phyloP scores from a whole-genome alignment of 495 filamentous ascomycete genomes.

The Cercophora newfieldiana region DNA sequence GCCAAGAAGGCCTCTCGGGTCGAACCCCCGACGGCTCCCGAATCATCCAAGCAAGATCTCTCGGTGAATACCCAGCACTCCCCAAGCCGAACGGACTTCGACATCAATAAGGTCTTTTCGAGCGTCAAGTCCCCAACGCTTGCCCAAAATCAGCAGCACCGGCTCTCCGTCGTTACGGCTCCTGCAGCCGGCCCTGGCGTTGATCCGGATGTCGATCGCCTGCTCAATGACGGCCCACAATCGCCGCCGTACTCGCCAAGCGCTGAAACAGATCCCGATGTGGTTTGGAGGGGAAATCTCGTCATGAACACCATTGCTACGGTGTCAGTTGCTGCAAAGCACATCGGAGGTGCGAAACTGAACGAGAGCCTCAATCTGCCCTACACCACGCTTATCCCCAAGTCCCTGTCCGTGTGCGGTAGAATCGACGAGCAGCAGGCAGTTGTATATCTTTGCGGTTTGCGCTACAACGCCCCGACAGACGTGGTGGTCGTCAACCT shows the following conservation, averaged over 20 bases:
- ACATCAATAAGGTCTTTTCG: conserved; percentile 70
- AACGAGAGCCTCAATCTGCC: conserved; percentile 57
- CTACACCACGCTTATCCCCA: conserved; percentile 68
- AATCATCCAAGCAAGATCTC: conserved; percentile 33
- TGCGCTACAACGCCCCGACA: conserved; percentile 69
- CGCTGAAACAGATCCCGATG: conserved; percentile 50
- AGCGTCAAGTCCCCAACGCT: conserved; percentile 61
- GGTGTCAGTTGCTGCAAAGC: conserved; percentile 73
- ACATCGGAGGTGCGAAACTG: conserved; percentile 79
- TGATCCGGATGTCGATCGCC: conserved; percentile 87
- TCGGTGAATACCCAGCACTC: conserved; percentile 55
- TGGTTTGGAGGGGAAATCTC: conserved; percentile 78
- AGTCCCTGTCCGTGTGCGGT: conserved; percentile 72
- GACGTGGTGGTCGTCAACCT: conserved; percentile 73
- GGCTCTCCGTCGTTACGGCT: conserved; percentile 46
- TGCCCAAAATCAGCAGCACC: conserved; percentile 37
- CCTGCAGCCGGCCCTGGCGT: conserved; percentile 52
- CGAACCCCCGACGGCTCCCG: conserved; percentile 17
- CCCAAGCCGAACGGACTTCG: conserved; percentile 56
- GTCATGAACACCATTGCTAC: conserved; percentile 74
- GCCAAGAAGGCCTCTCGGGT: conserved; percentile 26
- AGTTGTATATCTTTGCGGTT: conserved; percentile 82
- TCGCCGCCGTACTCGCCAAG: conserved; percentile 83
- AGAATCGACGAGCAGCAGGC: conserved; percentile 78
- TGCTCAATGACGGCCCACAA: conserved; percentile 81